A percentile compares a stretch with the other conserved stretches of the same genome.
Evolutionary conservation across 495 filamentous ascomycete genomes (phyloP).

Genomic region (Neurospora hispaniola): DNA sequence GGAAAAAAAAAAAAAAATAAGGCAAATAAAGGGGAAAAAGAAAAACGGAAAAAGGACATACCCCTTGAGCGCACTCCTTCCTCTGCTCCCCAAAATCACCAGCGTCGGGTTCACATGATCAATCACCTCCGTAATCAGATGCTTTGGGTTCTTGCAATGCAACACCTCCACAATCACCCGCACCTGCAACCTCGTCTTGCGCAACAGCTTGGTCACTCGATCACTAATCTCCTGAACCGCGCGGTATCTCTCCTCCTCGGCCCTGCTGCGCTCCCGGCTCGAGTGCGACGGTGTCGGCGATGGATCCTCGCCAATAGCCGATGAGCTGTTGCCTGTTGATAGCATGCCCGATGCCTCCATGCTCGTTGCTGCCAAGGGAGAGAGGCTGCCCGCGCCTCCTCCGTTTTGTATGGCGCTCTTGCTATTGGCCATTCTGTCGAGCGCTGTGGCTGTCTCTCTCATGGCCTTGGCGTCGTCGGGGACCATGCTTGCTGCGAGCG

Average conservation of each 20-base stretch:
- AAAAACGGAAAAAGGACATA: constrained; percentile 33
- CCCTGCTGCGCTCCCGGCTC: constrained; percentile 34
- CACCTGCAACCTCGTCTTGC: constrained; percentile 85
- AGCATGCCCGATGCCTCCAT: constrained; percentile 12
- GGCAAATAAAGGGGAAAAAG: neutral
- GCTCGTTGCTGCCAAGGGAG: neutral
- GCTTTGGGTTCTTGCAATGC: constrained; percentile 91
- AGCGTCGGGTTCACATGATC: constrained; percentile 86
- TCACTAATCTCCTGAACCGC: constrained; percentile 70
- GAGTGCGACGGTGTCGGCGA: constrained; percentile 30
- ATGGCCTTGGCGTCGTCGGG: constrained; percentile 49
- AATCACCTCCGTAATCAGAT: constrained; percentile 80
- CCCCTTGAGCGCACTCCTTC: constrained; percentile 87
- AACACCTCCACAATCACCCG: constrained; percentile 89
- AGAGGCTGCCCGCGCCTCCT: constrained; percentile 9
- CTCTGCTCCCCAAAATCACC: constrained; percentile 82
- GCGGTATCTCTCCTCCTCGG: constrained; percentile 66
- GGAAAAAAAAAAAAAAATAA: neutral
- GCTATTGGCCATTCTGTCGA: constrained; percentile 30
- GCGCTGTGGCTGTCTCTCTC: constrained; percentile 56
- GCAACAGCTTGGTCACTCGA: constrained; percentile 67
- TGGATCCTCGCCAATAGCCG: constrained; percentile 11
- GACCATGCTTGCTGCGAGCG: constrained; percentile 8
- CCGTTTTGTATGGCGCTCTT: constrained; percentile 19
- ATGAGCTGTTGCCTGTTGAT: constrained; percentile 13